phyloP scores from a whole-genome alignment of 2,329 filamentous ascomycete genomes.

The Aspergillus fischeri region DNA sequence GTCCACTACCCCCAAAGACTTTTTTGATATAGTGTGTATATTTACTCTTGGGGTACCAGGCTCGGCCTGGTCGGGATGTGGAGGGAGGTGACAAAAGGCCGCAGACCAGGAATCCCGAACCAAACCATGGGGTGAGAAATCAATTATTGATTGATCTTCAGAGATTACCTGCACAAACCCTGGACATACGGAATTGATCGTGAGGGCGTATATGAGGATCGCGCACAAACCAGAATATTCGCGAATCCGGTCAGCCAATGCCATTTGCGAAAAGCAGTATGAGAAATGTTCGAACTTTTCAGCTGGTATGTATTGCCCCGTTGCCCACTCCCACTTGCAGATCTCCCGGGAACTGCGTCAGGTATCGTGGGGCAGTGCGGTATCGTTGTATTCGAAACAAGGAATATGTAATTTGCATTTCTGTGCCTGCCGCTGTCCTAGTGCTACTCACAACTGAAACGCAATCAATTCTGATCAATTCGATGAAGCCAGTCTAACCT shows the following conservation, averaged over 20 bases:
- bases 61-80: too few relatives aligned
- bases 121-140: background rate
- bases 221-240: background rate
- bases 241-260: background rate
- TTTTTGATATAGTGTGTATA: background rate
- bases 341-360: background rate
- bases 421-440: too few relatives aligned
- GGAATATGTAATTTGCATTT: too few relatives aligned
- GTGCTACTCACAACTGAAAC: background rate
- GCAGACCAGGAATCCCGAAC: too few relatives aligned
- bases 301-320: background rate
- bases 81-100: too few relatives aligned
- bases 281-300: background rate
- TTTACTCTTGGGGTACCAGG: background rate
- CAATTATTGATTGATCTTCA: background rate
- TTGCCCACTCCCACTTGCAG: background rate
- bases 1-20: background rate
- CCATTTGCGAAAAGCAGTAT: background rate
- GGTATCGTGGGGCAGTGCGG: background rate
- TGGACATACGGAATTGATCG: too few relatives aligned
- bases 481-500: too few relatives aligned
- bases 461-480: background rate
- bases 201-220: background rate
- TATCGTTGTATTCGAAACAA: background rate
- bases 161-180: background rate